A percentile compares a stretch with the other conserved stretches of the same genome.
Evolutionary conservation across 257 asterid genomes (phyloP).

Genomic region (Solanum neorickii): DNA sequence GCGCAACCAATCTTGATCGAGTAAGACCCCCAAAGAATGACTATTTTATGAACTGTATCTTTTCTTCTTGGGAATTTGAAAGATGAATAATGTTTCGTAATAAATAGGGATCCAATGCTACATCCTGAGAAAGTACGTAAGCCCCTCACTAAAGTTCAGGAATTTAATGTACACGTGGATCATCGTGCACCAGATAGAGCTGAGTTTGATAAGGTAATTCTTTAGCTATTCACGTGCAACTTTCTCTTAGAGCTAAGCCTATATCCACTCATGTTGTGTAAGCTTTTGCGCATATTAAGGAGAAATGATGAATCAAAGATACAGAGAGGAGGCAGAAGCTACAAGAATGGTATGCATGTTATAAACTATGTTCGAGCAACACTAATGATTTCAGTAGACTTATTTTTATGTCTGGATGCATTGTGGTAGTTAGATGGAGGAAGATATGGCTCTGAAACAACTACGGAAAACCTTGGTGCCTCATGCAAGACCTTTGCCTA

Average conservation of each 20-base stretch:
- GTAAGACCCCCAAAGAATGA: slow-evolving; percentile 19
- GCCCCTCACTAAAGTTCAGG: slow-evolving; percentile 85
- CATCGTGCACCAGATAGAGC: slow-evolving; percentile 76
- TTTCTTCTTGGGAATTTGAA: not conserved
- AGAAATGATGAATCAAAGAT: slow-evolving; percentile 64
- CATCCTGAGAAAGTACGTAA: slow-evolving; percentile 54
- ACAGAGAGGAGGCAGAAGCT: slow-evolving; percentile 89
- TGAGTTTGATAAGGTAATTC: slow-evolving; percentile 69
- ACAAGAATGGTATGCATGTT: slow-evolving; percentile 47
- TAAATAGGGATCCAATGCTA: slow-evolving; percentile 83
- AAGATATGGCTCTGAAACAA: slow-evolving; percentile 90
- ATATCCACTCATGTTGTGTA: not conserved
- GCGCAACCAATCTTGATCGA: slow-evolving; percentile 80
- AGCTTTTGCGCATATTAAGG: slow-evolving; percentile 46
- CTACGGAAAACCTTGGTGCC: slow-evolving; percentile 69
- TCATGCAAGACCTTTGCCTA: slow-evolving; percentile 84
- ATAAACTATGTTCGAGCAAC: not conserved
- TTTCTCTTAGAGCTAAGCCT: not conserved
- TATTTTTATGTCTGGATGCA: not conserved
- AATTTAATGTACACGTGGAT: slow-evolving; percentile 57
- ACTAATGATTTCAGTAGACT: not conserved
- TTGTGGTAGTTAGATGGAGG: slow-evolving; percentile 55
- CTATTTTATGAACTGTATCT: not conserved
- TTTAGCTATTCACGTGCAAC: not conserved
- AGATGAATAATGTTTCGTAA: not conserved